Percentiles rank a stretch among this genome's conserved stretches.
These are phyloP conservation scores for Cercospora canescens DNA, from an alignment of 2,329 filamentous ascomycete species.

Conservation along the genomic window DNA sequence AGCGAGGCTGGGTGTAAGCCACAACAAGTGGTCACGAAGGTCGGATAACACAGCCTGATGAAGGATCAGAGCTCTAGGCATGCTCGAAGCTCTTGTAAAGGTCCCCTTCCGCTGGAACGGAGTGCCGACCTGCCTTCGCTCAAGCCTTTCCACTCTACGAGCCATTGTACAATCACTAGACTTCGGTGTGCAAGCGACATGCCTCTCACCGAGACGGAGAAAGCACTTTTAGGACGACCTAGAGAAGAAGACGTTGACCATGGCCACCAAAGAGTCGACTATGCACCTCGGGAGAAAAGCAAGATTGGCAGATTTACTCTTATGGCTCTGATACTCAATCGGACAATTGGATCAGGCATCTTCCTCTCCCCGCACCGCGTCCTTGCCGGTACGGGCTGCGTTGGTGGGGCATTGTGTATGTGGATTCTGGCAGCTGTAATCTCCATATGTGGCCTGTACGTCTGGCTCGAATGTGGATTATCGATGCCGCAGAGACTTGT, in stretches of 20 bases:
- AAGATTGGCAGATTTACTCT: slow-evolving; percentile 26
- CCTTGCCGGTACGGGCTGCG: slow-evolving; percentile 27
- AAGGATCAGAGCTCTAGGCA: neutral
- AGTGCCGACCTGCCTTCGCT: neutral
- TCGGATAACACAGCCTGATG: neutral
- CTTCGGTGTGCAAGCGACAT: slow-evolving; percentile 7
- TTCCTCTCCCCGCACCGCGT: slow-evolving; percentile 27
- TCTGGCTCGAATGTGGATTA: slow-evolving; percentile 49
- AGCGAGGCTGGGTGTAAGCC: neutral
- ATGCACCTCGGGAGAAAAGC: slow-evolving; percentile 17
- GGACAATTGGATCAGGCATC: slow-evolving; percentile 31
- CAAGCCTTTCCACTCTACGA: neutral
- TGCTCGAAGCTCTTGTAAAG: neutral
- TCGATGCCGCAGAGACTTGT: slow-evolving; percentile 46
- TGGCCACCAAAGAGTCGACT: slow-evolving; percentile 23
- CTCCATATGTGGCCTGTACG: slow-evolving; percentile 36
- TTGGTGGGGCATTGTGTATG: slow-evolving; percentile 38
- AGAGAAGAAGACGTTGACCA: slow-evolving; percentile 16
- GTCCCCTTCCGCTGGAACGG: neutral
- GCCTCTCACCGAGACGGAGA: slow-evolving; percentile 24
- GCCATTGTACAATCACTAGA: neutral
- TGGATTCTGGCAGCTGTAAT: slow-evolving; percentile 45
- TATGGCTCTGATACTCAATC: slow-evolving; percentile 28
- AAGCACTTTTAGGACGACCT: slow-evolving; percentile 18
- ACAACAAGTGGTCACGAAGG: neutral